phyloP scores from a whole-genome alignment of 306 rosid genomes.

The Cicer cuneatum region DNA sequence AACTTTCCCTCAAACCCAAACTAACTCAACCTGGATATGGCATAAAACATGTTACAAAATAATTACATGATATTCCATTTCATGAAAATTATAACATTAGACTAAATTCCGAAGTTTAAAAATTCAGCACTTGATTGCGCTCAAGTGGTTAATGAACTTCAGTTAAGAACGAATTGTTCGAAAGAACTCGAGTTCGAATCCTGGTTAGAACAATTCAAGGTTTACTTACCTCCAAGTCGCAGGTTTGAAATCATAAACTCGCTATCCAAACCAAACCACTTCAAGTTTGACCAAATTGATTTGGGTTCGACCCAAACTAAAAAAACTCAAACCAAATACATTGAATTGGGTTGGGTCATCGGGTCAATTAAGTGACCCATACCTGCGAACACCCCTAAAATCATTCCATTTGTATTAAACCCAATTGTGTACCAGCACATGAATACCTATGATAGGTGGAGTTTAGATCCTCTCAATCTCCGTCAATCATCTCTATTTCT shows the following conservation, averaged over 20 bases:
- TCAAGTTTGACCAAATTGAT: background rate
- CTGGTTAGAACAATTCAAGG: too few relatives aligned
- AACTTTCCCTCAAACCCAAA: background rate
- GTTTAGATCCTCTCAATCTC: too few relatives aligned
- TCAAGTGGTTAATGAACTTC: too few relatives aligned
- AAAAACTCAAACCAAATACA: background rate
- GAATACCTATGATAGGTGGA: too few relatives aligned
- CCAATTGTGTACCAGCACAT: too few relatives aligned
- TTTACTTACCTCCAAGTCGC: too few relatives aligned
- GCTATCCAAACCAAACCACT: background rate
- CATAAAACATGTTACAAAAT: background rate
- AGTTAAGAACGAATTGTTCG: too few relatives aligned
- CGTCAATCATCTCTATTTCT: too few relatives aligned
- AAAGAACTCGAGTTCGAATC: too few relatives aligned
- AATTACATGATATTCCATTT: background rate
- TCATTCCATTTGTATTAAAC: too few relatives aligned
- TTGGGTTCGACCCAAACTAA: background rate
- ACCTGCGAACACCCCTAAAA: background rate
- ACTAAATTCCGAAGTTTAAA: background rate
- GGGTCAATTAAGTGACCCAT: background rate
- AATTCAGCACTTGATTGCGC: background rate
- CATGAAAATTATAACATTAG: background rate
- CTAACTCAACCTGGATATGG: background rate
- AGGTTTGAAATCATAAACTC: background rate
- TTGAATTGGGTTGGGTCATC: background rate